Base-by-base conservation (phyloP, 805 yeast genomes). In the Wickerhamiella alocasiicola region DNA sequence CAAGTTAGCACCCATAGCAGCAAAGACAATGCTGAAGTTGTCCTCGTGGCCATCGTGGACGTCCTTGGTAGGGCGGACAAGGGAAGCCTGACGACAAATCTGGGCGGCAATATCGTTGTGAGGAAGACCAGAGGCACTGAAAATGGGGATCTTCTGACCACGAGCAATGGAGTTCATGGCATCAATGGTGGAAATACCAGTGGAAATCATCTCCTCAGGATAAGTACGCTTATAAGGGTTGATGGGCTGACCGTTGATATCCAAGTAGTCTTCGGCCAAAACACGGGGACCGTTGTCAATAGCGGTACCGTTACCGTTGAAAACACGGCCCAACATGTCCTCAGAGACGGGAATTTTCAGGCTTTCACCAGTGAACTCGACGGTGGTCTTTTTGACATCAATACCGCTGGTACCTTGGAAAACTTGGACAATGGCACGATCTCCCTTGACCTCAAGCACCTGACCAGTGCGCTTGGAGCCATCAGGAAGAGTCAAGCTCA, bases 21-120 rank as follows among this genome's bases (percentile, higher is more conserved):
- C 99, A 59, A 91, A 91, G 28, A 91, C 99, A 65, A 91, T 93
- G 41, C 95, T 83, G 81, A 91, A 91, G 66, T 91, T 91, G 56
- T 91, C 99, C 67, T 91, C 98, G 65, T 91, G 99, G 57, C 98
- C 99, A 65, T 91, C 99, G 62, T 91, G 97, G 45, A 91, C 97
- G 63, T 88, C 99, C 69, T 91, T 91, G 29, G 98, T 93, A 57
- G 99, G 99, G 68, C 97, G 81, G 40, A 93, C 99, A 60, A 91
- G 73, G 54, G 97, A 95, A 30, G 99, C 98, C 70, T 91, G 99
- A 71, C 99, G 85, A 73, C 97, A 88, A 62, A 91, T 88, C 67
- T 91, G 99, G 33, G 99, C 99, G 46, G 99, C 99, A 67, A 91
- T 88, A 66, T 91, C 99, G 62, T 91, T 91, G 67, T 91, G 99